phyloP scores from a whole-genome alignment of 2,329 filamentous ascomycete genomes.

The Colletotrichum incanum region DNA sequence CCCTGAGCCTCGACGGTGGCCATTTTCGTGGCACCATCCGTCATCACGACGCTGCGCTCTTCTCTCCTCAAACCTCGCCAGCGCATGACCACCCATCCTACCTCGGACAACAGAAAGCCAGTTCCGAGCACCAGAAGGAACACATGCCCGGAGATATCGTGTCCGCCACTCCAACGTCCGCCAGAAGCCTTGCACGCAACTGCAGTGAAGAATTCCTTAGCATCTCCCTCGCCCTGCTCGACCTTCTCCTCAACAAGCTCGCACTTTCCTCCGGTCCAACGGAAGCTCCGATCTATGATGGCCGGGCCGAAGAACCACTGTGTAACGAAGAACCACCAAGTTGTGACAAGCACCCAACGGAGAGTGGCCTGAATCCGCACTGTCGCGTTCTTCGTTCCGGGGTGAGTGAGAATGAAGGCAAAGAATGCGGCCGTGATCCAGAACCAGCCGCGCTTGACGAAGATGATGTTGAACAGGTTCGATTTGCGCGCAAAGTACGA shows the following conservation, averaged over 20 bases:
- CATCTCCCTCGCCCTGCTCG: conserved; percentile 61
- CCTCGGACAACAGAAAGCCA: conserved; percentile 85
- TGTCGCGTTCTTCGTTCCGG: conserved; percentile 59
- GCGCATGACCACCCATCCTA: conserved; percentile 71
- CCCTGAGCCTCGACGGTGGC: conserved; percentile 64
- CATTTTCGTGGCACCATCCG: conserved; percentile 76
- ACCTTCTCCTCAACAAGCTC: conserved; percentile 69
- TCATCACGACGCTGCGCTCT: conserved; percentile 76
- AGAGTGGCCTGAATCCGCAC: conserved; percentile 68
- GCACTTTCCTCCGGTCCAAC: conserved; percentile 90
- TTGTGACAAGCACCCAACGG: conserved; percentile 81
- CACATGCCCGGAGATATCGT: conserved; percentile 96
- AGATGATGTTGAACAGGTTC: conserved; percentile 93
- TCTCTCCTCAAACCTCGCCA: conserved; percentile 64
- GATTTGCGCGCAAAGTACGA: conserved; percentile 95
- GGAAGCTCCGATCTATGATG: conserved; percentile 90
- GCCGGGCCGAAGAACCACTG: conserved; percentile 97
- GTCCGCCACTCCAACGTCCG: conserved; percentile 90
- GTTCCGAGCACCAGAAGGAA: conserved; percentile 92
- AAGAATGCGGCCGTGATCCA: conserved; percentile 87
- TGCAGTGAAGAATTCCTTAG: conserved; percentile 75
- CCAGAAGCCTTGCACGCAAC: conserved; percentile 87
- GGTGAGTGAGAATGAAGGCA: conserved; percentile 79
- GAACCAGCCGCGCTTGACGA: conserved; percentile 95
- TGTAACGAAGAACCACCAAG: conserved; percentile 88